Evolutionary conservation across 2,329 filamentous ascomycete genomes (phyloP).

Genomic region (Alternaria viburni): DNA sequence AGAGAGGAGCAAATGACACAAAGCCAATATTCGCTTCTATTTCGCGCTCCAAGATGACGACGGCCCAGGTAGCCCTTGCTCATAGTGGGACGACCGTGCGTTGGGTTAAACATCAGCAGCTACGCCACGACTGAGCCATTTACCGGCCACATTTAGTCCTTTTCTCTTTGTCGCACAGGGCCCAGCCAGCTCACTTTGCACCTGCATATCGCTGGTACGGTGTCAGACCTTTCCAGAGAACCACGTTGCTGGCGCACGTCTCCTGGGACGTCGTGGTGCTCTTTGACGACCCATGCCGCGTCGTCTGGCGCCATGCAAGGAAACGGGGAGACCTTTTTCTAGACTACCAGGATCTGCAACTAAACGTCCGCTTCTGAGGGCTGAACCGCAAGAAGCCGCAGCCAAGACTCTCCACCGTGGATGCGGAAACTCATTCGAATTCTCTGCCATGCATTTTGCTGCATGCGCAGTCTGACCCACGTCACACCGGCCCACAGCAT

Average conservation of each 20-base stretch:
- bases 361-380: slow-evolving; percentile 17
- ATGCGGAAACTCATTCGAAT: slow-evolving; percentile 17
- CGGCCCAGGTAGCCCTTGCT: slow-evolving; percentile 30
- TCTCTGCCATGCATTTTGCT: slow-evolving; percentile 16
- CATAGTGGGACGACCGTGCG: slow-evolving; percentile 26
- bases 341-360: slow-evolving; percentile 33
- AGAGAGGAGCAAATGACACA: slow-evolving; percentile 32
- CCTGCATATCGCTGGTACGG: slow-evolving; percentile 14
- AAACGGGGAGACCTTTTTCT: slow-evolving; percentile 30
- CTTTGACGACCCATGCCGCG: slow-evolving; percentile 16
- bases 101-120: slow-evolving; percentile 10
- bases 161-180: slow-evolving; percentile 1
- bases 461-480: slow-evolving; percentile 20
- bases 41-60: slow-evolving; percentile 37
- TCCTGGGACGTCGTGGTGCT: slow-evolving; percentile 11
- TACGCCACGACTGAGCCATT: slow-evolving; percentile 12
- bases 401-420: slow-evolving; percentile 28
- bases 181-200: slow-evolving; percentile 3
- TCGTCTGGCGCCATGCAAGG: slow-evolving; percentile 29
- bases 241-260: slow-evolving; percentile 24
- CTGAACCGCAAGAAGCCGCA: slow-evolving; percentile 34
- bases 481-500: slow-evolving; percentile 17
- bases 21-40: slow-evolving; percentile 30
- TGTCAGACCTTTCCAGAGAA: slow-evolving; percentile 2
- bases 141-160: background rate